A percentile compares a stretch with the other conserved stretches of the same genome.
These are phyloP conservation scores for Phytopythium sindhum DNA, from an alignment of 352 stramenopile genomes.

Conservation along the genomic window DNA sequence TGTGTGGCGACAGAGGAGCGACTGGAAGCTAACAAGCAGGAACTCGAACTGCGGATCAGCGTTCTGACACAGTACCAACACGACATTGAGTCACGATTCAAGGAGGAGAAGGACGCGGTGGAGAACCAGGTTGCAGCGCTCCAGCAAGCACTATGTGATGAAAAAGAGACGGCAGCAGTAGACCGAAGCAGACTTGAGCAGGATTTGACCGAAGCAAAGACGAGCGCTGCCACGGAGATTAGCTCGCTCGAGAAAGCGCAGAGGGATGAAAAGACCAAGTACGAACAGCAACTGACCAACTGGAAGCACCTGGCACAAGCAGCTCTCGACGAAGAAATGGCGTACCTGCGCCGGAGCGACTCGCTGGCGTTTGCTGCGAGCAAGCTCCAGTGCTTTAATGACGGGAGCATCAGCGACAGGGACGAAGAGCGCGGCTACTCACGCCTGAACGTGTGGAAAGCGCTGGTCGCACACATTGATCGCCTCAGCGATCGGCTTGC, in stretches of 20 bases:
- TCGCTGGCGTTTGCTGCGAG: conserved; percentile 10
- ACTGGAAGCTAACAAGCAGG: not conserved
- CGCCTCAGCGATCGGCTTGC: not conserved
- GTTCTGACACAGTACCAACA: not conserved
- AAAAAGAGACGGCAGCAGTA: not conserved
- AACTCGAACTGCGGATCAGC: not conserved
- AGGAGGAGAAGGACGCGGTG: not conserved
- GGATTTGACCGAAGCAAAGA: not conserved
- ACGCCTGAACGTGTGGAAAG: conserved; percentile 5
- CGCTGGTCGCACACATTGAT: not conserved
- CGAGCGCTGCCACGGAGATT: not conserved
- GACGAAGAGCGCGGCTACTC: not conserved
- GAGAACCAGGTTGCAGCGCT: not conserved
- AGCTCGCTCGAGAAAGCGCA: not conserved
- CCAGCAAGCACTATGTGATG: not conserved
- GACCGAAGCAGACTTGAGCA: not conserved
- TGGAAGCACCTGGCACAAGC: conserved; percentile 10
- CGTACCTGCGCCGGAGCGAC: conserved; percentile 12
- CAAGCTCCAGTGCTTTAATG: conserved; percentile 5
- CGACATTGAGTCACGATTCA: not conserved
- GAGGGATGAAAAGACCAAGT: not conserved
- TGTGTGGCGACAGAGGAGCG: not conserved
- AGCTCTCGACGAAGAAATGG: conserved; percentile 14
- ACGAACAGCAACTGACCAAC: not conserved
- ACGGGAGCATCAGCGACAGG: not conserved